A percentile compares a stretch with the other conserved stretches of the same genome.
Evolutionary conservation across 2,329 filamentous ascomycete species (phyloP).

Genomic region (Berkeleyomyces basicola): DNA sequence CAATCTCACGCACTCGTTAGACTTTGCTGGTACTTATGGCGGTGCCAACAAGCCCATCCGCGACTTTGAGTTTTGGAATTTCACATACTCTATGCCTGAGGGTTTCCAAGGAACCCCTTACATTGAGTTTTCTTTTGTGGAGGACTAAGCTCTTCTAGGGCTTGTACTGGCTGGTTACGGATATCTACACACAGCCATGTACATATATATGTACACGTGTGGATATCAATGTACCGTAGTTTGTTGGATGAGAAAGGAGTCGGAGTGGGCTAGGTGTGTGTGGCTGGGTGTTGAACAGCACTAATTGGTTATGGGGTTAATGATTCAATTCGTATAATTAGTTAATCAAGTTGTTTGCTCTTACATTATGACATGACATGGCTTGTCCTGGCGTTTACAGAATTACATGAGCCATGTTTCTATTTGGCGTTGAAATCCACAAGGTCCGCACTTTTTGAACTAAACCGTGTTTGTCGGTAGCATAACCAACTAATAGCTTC

Average conservation of each 20-base stretch:
- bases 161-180: background rate
- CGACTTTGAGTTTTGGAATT: conserved; percentile 32
- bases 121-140: conserved; percentile 6
- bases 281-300: too few species aligned
- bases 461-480: background rate
- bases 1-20: conserved; percentile 23
- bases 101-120: conserved; percentile 16
- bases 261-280: too few species aligned
- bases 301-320: too few species aligned
- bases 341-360: too few species aligned
- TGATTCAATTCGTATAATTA: too few species aligned
- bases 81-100: conserved; percentile 26
- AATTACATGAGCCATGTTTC: too few species aligned
- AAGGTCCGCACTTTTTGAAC: too few species aligned
- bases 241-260: too few species aligned
- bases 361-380: too few species aligned
- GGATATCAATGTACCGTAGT: background rate
- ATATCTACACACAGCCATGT: background rate
- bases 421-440: too few species aligned
- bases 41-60: conserved; percentile 19
- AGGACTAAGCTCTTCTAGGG: background rate
- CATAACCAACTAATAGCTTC: background rate
- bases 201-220: too few species aligned
- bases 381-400: too few species aligned
- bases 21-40: conserved; percentile 27